Percentiles rank a stretch among this genome's conserved stretches.
These are phyloP conservation scores for Amanita subjunquillea DNA, from an alignment of 768 basidiomycete species.

Conservation along the genomic window DNA sequence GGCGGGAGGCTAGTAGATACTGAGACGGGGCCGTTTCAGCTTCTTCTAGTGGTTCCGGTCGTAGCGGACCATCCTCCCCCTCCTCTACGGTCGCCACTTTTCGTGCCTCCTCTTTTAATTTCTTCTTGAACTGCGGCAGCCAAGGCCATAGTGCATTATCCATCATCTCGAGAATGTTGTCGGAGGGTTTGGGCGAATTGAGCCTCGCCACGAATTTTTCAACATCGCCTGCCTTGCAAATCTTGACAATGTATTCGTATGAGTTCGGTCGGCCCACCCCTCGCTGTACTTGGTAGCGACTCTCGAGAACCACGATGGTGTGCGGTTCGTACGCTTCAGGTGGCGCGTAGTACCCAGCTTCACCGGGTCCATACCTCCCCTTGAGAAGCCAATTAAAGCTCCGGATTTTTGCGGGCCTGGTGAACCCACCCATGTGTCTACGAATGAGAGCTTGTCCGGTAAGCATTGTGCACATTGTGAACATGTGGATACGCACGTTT, in stretches of 20 bases:
- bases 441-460: no score
- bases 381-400: conserved; percentile 25
- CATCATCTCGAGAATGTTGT: neutral
- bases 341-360: conserved; percentile 19
- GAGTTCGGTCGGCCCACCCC: conserved; percentile 1
- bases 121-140: neutral
- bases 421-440: neutral
- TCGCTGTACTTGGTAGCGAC: conserved; percentile 19
- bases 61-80: neutral
- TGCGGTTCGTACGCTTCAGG: conserved; percentile 25
- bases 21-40: neutral
- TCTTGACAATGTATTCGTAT: neutral
- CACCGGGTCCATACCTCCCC: conserved; percentile 17
- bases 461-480: neutral
- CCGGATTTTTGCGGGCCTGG: conserved; percentile 16
- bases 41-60: neutral
- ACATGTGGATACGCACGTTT: no score
- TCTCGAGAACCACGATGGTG: conserved; percentile 28
- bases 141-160: neutral
- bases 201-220: neutral
- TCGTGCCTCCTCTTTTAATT: neutral
- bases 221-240: neutral
- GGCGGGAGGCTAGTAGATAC: neutral
- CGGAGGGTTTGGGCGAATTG: neutral
- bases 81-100: neutral